Percentiles rank a stretch among this genome's conserved stretches.
These are phyloP conservation scores for Heterobasidion occidentale DNA, from an alignment of 1,284 basidiomycete species.

Conservation along the genomic window DNA sequence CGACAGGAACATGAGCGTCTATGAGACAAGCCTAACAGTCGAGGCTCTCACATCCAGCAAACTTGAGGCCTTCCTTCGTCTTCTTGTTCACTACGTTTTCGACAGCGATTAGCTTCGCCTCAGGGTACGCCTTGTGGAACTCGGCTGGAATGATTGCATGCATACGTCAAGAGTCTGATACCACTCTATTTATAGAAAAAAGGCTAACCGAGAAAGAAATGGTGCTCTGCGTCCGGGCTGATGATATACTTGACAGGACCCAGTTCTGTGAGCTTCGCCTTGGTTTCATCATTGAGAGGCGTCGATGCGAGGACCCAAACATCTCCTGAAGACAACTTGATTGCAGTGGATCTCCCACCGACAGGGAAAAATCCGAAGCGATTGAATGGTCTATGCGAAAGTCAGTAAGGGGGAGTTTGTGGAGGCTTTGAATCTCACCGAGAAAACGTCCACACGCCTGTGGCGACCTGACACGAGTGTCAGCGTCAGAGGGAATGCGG, in stretches of 20 bases:
- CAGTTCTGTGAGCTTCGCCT: slow-evolving; percentile 60
- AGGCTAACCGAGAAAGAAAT: slow-evolving; percentile 51
- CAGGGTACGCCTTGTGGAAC: slow-evolving; percentile 70
- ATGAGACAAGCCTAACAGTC: background rate
- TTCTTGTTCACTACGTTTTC: slow-evolving; percentile 43
- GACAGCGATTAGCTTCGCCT: slow-evolving; percentile 69
- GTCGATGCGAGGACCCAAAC: slow-evolving; percentile 88
- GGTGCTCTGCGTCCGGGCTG: slow-evolving; percentile 56
- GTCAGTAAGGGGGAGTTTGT: background rate
- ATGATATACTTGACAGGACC: slow-evolving; percentile 76
- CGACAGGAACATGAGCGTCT: too few species aligned
- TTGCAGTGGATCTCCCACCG: slow-evolving; percentile 79
- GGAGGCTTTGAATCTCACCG: slow-evolving; percentile 28
- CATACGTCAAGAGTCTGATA: too few species aligned
- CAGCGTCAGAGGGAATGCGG: background rate
- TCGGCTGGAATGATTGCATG: slow-evolving; percentile 32
- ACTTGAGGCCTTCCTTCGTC: slow-evolving; percentile 27
- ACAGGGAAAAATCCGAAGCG: slow-evolving; percentile 63
- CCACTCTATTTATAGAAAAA: too few species aligned
- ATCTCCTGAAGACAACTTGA: slow-evolving; percentile 65
- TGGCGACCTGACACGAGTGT: background rate
- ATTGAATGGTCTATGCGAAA: slow-evolving; percentile 49
- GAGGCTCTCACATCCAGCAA: slow-evolving; percentile 50
- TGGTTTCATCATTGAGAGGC: slow-evolving; percentile 68
- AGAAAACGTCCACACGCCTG: slow-evolving; percentile 65